These are phyloP conservation scores for Penicillium sp. DNA, from an alignment of 2,329 filamentous ascomycete species.

Conservation along the genomic window DNA sequence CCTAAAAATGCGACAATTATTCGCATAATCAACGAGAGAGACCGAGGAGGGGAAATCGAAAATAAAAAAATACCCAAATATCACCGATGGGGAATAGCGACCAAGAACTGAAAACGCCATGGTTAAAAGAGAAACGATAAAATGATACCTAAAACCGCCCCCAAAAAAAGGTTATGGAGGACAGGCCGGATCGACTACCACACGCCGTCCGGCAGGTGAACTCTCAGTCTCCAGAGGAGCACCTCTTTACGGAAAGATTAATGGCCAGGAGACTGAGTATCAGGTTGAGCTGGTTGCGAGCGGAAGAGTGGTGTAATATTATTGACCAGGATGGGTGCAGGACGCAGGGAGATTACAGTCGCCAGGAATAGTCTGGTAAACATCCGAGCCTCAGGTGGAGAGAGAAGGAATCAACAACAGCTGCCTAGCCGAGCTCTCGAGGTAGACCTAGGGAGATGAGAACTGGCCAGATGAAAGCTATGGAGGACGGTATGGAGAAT, in stretches of 20 bases:
- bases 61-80: background rate
- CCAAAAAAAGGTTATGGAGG: background rate
- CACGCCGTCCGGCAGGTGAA: background rate
- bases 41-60: background rate
- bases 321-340: conserved; percentile 41
- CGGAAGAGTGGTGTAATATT: conserved; percentile 43
- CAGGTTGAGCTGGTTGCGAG: conserved; percentile 40
- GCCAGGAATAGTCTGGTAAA: conserved; percentile 16
- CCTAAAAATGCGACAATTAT: background rate
- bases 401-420: conserved; percentile 16
- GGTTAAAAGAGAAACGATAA: conserved; percentile 6
- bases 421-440: conserved; percentile 17
- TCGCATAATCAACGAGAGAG: background rate
- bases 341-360: conserved; percentile 31
- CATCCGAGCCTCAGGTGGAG: conserved; percentile 23
- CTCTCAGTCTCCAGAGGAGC: background rate
- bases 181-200: background rate
- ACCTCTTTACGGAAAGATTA: conserved; percentile 11
- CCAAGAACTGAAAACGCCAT: background rate
- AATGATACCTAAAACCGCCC: conserved; percentile 14
- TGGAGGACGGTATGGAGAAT: background rate
- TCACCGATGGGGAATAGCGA: background rate
- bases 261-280: conserved; percentile 29
- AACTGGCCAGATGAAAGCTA: background rate
- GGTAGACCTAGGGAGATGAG: background rate